Percentiles rank a stretch among this genome's conserved stretches.
Evolutionary conservation across 192 early-diverging fungal genomes (phyloP).

Genomic region (Phlyctochytrium planicorne): DNA sequence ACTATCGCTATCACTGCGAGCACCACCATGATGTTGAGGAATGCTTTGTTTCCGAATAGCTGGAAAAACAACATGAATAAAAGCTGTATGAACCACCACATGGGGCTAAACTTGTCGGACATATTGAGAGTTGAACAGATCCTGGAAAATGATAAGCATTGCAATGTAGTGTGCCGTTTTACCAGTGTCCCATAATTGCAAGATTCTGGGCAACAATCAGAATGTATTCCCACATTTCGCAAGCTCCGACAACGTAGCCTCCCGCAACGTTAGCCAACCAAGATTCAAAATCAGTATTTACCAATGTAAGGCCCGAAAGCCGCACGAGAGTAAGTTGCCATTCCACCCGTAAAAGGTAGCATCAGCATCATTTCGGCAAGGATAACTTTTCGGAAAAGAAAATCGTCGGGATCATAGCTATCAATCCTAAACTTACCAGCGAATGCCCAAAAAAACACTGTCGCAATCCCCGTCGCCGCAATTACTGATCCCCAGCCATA

Average conservation of each 20-base stretch:
- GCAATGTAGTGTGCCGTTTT: neutral
- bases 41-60: neutral
- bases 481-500: constrained; percentile 14
- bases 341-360: constrained; percentile 20
- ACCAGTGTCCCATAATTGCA: neutral
- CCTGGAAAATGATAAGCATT: neutral
- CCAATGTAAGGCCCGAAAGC: constrained; percentile 21
- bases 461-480: neutral
- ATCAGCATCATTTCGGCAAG: constrained; percentile 18
- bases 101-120: neutral
- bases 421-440: constrained; percentile 1
- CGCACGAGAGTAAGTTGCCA: constrained; percentile 16
- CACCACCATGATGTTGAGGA: neutral
- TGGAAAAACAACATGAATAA: neutral
- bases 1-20: neutral
- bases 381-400: neutral
- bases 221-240: constrained; percentile 21
- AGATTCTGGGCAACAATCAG: constrained; percentile 7
- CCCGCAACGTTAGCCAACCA: neutral
- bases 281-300: neutral
- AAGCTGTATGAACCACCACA: neutral
- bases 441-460: neutral
- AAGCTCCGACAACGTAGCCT: constrained; percentile 16
- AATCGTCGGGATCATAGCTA: neutral
- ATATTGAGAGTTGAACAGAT: neutral